Evolutionary conservation across 345 rosid species (phyloP), one percentile per base, ranked within the genome.

Genomic region (Lagerstroemia speciosa): DNA sequence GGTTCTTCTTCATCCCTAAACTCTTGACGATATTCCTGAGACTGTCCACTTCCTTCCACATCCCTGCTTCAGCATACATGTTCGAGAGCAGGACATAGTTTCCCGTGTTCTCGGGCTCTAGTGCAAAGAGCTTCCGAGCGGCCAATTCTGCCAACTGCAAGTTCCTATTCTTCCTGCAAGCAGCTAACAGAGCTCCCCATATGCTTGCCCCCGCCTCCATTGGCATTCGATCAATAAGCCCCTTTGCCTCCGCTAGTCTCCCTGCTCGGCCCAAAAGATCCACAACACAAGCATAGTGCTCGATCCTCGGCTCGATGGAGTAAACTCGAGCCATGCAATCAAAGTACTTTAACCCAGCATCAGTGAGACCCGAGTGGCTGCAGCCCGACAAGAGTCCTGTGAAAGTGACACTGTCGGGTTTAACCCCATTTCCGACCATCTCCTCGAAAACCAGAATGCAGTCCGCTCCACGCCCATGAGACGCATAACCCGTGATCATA

Each of bases 241-340:
- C 80, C 9, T 71, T 71, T 10, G 89, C 86, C 71, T 84, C 84
- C 27, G 37, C 26, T 72, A 86, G 74, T 37, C 79, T 66, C 67
- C 89, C 87, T 20, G 87, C 83, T 55, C 91, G 80, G 7, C 91
- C 88, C 73, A 86, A 43, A 41, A 86, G 81, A 62, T 84, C 91
- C 15, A 86, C 82, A 15, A 82, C 70, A 69, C 87, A 84, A 52
- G 87, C 91, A 64, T 84, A 84, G 73, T 87, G 87, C 73, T 84
- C 91, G 8, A 81, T 45, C 19, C 72, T 75, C 0, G 85, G 87
- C 41, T 79, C 74, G 1, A 83, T 63, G 1, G 77, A 65, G 72
- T 78, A 86, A 34, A 75, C 77, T 1, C 32, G 71, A 41, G 24
- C 50, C 91, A 86, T 84, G 4, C 64, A 67, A 32, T 81, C 36